A percentile compares a stretch with the other conserved stretches of the same genome.
phyloP scores from a whole-genome alignment of 768 basidiomycete species.

The Postia placenta region DNA sequence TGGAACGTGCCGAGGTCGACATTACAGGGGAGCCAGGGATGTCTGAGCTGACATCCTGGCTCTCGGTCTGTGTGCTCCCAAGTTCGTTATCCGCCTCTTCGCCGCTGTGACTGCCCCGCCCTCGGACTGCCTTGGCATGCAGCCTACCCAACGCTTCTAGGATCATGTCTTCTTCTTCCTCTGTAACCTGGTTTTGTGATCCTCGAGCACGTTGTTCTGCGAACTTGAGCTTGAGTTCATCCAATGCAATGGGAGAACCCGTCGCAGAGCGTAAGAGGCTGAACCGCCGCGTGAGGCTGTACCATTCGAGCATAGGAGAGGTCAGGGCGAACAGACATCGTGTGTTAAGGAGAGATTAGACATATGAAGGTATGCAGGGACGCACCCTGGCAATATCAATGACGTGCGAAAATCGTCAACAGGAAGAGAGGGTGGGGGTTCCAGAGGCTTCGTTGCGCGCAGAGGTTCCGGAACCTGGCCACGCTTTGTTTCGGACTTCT shows the following conservation, averaged over 20 bases:
- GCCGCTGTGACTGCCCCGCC: slow-evolving; percentile 7
- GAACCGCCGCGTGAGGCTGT: slow-evolving; percentile 76
- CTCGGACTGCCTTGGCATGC: slow-evolving; percentile 29
- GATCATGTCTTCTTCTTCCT: slow-evolving; percentile 83
- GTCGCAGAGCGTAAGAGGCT: slow-evolving; percentile 67
- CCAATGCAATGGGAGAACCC: slow-evolving; percentile 59
- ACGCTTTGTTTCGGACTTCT: slow-evolving; percentile 69
- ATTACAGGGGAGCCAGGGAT: slow-evolving; percentile 5
- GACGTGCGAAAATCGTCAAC: slow-evolving; percentile 80
- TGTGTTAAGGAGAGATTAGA: slow-evolving; percentile 4
- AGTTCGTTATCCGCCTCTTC: slow-evolving; percentile 5
- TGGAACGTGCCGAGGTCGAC: slow-evolving; percentile 22
- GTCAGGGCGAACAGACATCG: slow-evolving; percentile 1
- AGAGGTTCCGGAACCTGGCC: slow-evolving; percentile 31
- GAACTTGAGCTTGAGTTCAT: slow-evolving; percentile 58
- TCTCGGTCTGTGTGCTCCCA: slow-evolving; percentile 1
- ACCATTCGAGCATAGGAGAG: slow-evolving; percentile 16
- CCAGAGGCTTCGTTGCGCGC: slow-evolving; percentile 23
- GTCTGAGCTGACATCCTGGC: slow-evolving; percentile 10
- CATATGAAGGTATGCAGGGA: slow-evolving; percentile 8
- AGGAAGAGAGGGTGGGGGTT: slow-evolving; percentile 51
- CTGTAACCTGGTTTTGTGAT: slow-evolving; percentile 59
- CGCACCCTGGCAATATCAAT: slow-evolving; percentile 81
- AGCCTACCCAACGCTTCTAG: slow-evolving; percentile 61
- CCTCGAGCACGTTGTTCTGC: slow-evolving; percentile 75